These are phyloP conservation scores for Schizochytrium sp. DNA, from an alignment of 108 stramenopile genomes.

Conservation along the genomic window DNA sequence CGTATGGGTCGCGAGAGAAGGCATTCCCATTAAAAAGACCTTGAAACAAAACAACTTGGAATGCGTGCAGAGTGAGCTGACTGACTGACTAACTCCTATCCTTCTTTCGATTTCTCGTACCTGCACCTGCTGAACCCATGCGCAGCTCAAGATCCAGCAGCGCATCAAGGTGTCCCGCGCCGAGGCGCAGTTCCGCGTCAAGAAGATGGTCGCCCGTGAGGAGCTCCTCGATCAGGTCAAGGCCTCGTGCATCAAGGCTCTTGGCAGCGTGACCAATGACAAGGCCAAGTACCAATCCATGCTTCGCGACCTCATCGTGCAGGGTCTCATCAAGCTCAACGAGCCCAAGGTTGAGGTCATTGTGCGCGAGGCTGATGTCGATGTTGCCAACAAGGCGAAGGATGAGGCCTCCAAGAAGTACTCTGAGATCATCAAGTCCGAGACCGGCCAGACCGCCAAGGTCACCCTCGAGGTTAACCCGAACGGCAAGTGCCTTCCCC, in stretches of 20 bases:
- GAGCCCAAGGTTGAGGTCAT: conserved; percentile 77
- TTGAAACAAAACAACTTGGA: no score
- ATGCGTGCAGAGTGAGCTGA: no score
- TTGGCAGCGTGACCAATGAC: conserved; percentile 65
- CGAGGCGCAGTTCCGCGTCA: conserved; percentile 78
- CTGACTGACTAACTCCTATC: no score
- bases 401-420: conserved; percentile 76
- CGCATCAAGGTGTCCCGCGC: conserved; percentile 19
- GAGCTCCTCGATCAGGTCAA: conserved; percentile 69
- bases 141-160: conserved; percentile 20
- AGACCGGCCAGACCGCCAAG: conserved; percentile 67
- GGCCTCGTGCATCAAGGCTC: conserved; percentile 58
- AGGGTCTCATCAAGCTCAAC: conserved; percentile 97
- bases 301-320: conserved; percentile 88
- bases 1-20: no score
- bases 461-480: conserved; percentile 70
- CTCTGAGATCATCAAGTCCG: conserved; percentile 78
- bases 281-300: conserved; percentile 80
- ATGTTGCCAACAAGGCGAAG: conserved; percentile 61
- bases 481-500: conserved; percentile 44
- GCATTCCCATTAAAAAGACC: no score
- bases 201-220: conserved; percentile 94
- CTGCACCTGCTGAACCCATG: neutral
- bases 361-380: conserved; percentile 77
- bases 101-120: no score